Evolutionary conservation across 805 yeast species (phyloP).

Genomic region (Kurtzmaniella fragi): DNA sequence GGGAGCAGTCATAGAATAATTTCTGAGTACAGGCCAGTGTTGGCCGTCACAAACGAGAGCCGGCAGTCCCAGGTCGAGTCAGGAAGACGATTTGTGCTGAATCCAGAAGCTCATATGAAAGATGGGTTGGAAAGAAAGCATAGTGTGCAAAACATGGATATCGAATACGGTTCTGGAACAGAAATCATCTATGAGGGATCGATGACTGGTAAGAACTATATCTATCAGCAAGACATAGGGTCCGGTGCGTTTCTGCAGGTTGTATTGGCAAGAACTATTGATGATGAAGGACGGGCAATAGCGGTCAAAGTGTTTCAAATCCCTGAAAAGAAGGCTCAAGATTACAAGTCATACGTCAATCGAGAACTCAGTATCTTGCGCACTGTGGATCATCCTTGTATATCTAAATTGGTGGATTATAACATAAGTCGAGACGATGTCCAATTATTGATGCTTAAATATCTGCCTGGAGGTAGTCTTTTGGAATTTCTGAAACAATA

Average conservation of each 20-base stretch:
- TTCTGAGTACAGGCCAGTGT: no score
- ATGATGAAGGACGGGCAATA: slow-evolving; percentile 22
- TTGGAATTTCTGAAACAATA: slow-evolving; percentile 45
- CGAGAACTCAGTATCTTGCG: slow-evolving; percentile 69
- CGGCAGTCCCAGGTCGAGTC: background rate
- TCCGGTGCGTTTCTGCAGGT: slow-evolving; percentile 68
- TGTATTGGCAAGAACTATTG: slow-evolving; percentile 34
- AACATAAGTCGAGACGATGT: slow-evolving; percentile 20
- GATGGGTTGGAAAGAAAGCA: slow-evolving; percentile 25
- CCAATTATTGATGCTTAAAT: slow-evolving; percentile 60
- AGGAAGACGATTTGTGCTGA: background rate
- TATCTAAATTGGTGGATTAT: slow-evolving; percentile 57
- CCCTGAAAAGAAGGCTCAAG: slow-evolving; percentile 24
- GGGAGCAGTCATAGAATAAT: no score
- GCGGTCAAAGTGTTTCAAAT: slow-evolving; percentile 66
- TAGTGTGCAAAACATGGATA: slow-evolving; percentile 12
- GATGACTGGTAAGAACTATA: background rate
- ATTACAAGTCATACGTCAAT: slow-evolving; percentile 33
- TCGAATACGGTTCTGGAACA: no score
- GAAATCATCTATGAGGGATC: background rate
- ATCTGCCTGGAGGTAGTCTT: slow-evolving; percentile 81
- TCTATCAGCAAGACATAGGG: slow-evolving; percentile 39
- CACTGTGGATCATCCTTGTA: slow-evolving; percentile 57
- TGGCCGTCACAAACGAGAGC: no score
- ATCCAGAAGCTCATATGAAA: slow-evolving; percentile 3